phyloP scores from a whole-genome alignment of 2,329 filamentous ascomycete genomes.

The Sporothrix euskadiensis region DNA sequence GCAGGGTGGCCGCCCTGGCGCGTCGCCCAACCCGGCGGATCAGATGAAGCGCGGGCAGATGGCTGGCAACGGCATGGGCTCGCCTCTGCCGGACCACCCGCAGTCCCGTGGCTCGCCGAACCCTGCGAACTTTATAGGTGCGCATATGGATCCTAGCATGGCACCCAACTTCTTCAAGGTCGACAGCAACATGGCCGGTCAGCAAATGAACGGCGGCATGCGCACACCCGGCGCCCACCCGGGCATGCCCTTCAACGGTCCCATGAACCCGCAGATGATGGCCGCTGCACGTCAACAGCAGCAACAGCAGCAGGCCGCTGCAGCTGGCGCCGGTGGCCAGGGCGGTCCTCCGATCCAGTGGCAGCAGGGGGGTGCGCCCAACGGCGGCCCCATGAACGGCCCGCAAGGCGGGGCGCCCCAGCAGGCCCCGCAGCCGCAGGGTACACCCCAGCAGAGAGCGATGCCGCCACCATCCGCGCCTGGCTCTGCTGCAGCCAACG shows the following conservation, averaged over 20 bases:
- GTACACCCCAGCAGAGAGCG: slow-evolving; percentile 69
- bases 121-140: slow-evolving; percentile 61
- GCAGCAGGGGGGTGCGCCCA: slow-evolving; percentile 47
- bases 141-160: slow-evolving; percentile 63
- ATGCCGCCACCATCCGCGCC: slow-evolving; percentile 69
- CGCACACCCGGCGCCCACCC: slow-evolving; percentile 70
- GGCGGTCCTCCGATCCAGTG: slow-evolving; percentile 52
- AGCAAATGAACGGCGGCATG: slow-evolving; percentile 66
- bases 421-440: slow-evolving; percentile 60
- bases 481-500: slow-evolving; percentile 41
- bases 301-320: slow-evolving; percentile 34
- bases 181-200: slow-evolving; percentile 48
- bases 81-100: slow-evolving; percentile 67
- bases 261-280: slow-evolving; percentile 65
- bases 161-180: slow-evolving; percentile 60
- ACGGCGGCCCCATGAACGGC: slow-evolving; percentile 46
- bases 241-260: slow-evolving; percentile 54
- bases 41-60: slow-evolving; percentile 79
- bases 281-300: slow-evolving; percentile 46
- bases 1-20: slow-evolving; percentile 65
- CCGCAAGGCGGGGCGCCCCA: slow-evolving; percentile 45
- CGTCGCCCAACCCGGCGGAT: slow-evolving; percentile 75
- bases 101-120: slow-evolving; percentile 67
- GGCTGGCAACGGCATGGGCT: slow-evolving; percentile 67
- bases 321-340: slow-evolving; percentile 33